Evolutionary conservation across 169 alveolate species (phyloP).

Genomic region (Condylostoma magnum): DNA sequence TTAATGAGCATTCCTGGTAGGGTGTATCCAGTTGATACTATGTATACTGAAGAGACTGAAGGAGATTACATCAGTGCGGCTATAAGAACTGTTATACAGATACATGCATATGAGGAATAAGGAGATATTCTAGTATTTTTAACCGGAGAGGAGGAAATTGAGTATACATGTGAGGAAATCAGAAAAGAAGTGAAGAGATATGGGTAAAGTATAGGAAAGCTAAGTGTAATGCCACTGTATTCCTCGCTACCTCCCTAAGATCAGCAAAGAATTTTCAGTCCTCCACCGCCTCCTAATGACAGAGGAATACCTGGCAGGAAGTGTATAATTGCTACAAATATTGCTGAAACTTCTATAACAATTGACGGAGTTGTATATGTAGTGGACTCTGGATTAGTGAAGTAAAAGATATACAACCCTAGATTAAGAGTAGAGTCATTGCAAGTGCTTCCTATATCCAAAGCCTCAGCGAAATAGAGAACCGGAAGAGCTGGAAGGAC

Average conservation of each 20-base stretch:
- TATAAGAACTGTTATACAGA: constrained; percentile 86
- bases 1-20: constrained; percentile 97
- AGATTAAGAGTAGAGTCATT: constrained; percentile 96
- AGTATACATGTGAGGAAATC: constrained; percentile 54
- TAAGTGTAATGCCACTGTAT: constrained; percentile 93
- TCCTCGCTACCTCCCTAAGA: constrained; percentile 95
- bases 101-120: constrained; percentile 92
- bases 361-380: constrained; percentile 99
- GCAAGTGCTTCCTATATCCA: constrained; percentile 95
- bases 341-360: constrained; percentile 99
- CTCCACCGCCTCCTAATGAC: constrained; percentile 94
- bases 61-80: constrained; percentile 94
- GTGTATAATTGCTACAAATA: constrained; percentile 97
- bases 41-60: constrained; percentile 93
- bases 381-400: constrained; percentile 99
- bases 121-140: constrained; percentile 93
- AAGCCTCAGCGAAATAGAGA: constrained; percentile 98
- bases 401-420: constrained; percentile 99
- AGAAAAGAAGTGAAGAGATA: constrained; percentile 66
- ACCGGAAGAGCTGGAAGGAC: constrained; percentile 99
- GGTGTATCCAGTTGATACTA: constrained; percentile 96
- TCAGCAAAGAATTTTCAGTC: constrained; percentile 96
- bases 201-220: constrained; percentile 78
- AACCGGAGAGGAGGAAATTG: constrained; percentile 94
- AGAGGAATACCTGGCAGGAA: constrained; percentile 81